Evolutionary conservation across 2,329 filamentous ascomycete species (phyloP), one percentile per base, ranked within the genome.

Genomic region (Cladosporium sp.): DNA sequence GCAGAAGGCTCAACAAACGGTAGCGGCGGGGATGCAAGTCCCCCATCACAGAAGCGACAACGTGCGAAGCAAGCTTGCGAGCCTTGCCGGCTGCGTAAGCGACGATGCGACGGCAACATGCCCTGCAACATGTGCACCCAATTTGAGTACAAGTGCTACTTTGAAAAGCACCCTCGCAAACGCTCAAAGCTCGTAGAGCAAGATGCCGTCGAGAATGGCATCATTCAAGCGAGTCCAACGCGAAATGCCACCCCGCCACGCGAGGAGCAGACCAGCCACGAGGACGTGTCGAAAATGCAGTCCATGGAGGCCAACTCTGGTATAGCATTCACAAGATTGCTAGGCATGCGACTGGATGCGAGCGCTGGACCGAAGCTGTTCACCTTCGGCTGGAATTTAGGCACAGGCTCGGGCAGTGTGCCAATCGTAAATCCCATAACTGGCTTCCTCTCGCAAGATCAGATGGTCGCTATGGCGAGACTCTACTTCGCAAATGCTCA

Each of bases 241-340:
- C n/a, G 57, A 62, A 61, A 58, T 25, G 69, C 65, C 65, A 69
- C 48, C 28, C 58, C 58, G 21, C 65, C 67, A 16, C 54, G 56
- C 21, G 67, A 70, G 34, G 69, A 70, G 34, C 65, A 68, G 18
- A 65, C 70, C 10, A 69, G 64, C 26, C 57, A 67, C 18, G 73
- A 76, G 63, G 74, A 76, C 46, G 54, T 70, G 10, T 69, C 69
- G 11, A 74, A 75, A 65, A 67, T 79, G 51, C 76, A 76, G 5
- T 83, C 83, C 0, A 75, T 86, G 3, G 84, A 87, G 67, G 85
- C 83, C 39, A 87, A 87, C 67, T 86, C 84, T 0, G 84, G 84
- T 0, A 82, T 85, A 0, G 84, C 84, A 0, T 87, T 87, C 70
- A 80, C 86, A 10, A 76, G 84, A 63, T 79, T 81, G 25, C 74